These are phyloP conservation scores for Canariomyces notabilis DNA, from an alignment of 2,329 filamentous ascomycete species.

Conservation along the genomic window DNA sequence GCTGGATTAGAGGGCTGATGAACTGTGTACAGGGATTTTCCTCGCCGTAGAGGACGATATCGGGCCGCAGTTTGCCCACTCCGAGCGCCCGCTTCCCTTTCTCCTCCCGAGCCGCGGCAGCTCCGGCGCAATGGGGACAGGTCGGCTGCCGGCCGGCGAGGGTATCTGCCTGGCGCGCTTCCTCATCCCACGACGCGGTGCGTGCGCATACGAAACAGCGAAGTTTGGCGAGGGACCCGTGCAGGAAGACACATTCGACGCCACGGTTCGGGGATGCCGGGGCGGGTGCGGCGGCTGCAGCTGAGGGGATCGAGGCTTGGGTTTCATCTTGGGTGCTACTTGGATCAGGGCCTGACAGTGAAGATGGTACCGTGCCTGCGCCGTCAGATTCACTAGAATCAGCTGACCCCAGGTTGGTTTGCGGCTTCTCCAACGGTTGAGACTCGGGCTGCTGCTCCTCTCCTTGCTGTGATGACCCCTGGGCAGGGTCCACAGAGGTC, in stretches of 20 bases:
- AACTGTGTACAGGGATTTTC: constrained; percentile 65
- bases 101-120: constrained; percentile 57
- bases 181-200: constrained; percentile 56
- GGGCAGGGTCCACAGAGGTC: background rate
- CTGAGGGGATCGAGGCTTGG: constrained; percentile 9
- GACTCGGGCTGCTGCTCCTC: background rate
- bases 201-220: constrained; percentile 59
- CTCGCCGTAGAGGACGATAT: constrained; percentile 71
- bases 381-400: background rate
- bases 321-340: background rate
- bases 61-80: constrained; percentile 63
- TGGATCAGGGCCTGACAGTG: constrained; percentile 1
- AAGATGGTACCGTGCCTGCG: background rate
- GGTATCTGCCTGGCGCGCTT: constrained; percentile 49
- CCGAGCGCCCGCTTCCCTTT: constrained; percentile 62
- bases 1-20: constrained; percentile 63
- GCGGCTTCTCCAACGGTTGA: background rate
- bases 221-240: constrained; percentile 61
- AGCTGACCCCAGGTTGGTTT: background rate
- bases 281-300: constrained; percentile 7
- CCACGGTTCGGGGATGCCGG: constrained; percentile 35
- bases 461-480: constrained; percentile 5
- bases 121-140: constrained; percentile 60
- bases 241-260: constrained; percentile 64
- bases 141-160: constrained; percentile 61